Conservation (phyloP, 2,329 filamentous ascomycete genomes). For the Sporothrix luriei region DNA sequence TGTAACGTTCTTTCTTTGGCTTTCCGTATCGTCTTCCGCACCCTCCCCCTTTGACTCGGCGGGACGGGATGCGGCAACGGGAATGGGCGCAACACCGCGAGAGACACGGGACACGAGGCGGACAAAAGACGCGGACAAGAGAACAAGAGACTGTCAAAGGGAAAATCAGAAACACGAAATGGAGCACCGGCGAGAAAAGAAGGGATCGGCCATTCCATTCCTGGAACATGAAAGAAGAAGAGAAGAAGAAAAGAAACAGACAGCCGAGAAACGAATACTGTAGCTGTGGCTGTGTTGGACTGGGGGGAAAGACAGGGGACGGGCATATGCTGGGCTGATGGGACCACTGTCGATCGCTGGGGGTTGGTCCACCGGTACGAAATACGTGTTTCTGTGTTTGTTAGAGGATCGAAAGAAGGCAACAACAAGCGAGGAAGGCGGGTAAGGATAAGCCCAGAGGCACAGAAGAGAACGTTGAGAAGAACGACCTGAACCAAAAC, state of each 20-base stretch:
- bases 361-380: neutral
- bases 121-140: neutral
- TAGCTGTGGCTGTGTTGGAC: conserved; percentile 1
- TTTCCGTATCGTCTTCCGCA: neutral
- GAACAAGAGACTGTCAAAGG: neutral
- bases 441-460: neutral
- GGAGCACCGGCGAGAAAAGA: neutral
- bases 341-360: conserved; percentile 10
- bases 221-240: neutral
- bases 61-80: conserved; percentile 19
- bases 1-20: neutral
- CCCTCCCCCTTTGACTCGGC: neutral
- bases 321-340: too few relatives aligned
- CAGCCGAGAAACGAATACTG: neutral
- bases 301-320: too few relatives aligned
- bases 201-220: conserved; percentile 7
- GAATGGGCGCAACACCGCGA: conserved; percentile 7
- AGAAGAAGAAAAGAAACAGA: neutral
- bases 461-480: neutral
- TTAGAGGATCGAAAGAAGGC: neutral
- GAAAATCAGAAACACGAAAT: conserved; percentile 9
- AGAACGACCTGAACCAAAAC: neutral
- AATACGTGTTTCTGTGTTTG: neutral
- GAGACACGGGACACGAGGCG: neutral
- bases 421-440: neutral